Evolutionary conservation across 2,329 filamentous ascomycete genomes (phyloP).

Genomic region (Penicillium verrucosum): DNA sequence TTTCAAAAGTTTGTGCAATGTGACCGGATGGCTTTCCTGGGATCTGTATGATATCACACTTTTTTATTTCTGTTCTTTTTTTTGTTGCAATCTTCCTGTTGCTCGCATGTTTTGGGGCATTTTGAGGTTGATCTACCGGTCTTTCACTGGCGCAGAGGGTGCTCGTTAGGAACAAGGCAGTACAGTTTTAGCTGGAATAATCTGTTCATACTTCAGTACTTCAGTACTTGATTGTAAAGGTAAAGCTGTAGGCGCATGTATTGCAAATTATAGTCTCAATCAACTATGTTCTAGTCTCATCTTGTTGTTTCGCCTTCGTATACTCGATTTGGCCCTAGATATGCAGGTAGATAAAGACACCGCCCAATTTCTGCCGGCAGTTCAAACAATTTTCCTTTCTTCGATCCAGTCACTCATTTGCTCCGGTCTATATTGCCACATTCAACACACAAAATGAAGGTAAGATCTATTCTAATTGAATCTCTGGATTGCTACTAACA

Average conservation of each 20-base stretch:
- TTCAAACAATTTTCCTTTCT: constrained; percentile 23
- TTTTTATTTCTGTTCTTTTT: constrained; percentile 26
- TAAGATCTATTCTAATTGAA: not conserved
- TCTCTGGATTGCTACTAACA: not conserved
- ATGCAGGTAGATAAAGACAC: constrained; percentile 8
- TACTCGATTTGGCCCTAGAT: not conserved
- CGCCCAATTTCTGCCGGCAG: constrained; percentile 23
- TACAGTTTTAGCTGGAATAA: constrained; percentile 29
- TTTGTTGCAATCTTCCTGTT: constrained; percentile 22
- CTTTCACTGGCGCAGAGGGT: constrained; percentile 30
- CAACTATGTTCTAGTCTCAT: not conserved
- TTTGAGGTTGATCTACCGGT: constrained; percentile 28
- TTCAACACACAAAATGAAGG: constrained; percentile 26
- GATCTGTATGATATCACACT: constrained; percentile 47
- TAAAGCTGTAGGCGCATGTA: not conserved
- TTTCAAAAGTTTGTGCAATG: constrained; percentile 40
- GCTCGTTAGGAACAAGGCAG: constrained; percentile 34
- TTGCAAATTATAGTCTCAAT: not conserved
- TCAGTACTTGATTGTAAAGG: constrained; percentile 1
- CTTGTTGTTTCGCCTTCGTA: not conserved
- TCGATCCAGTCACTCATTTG: not conserved
- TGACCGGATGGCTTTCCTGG: constrained; percentile 27
- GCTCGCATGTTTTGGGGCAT: constrained; percentile 27
- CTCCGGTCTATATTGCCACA: constrained; percentile 3
- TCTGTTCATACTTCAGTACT: constrained; percentile 26